phyloP scores from a whole-genome alignment of 148 eudicot species.

The Silene uniflora region DNA sequence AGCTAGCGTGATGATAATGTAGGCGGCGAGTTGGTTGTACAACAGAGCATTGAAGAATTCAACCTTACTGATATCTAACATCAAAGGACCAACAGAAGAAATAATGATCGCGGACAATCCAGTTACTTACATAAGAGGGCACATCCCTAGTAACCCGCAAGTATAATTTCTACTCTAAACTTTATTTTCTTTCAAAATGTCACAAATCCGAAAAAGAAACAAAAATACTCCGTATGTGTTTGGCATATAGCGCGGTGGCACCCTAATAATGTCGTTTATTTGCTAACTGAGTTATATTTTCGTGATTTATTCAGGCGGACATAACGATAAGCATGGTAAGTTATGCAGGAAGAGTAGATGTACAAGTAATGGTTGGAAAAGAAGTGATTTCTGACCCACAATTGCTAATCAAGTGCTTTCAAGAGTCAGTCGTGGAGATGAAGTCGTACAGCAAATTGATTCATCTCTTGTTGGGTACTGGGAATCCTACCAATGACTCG shows the following conservation, averaged over 20 bases:
- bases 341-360: constrained; percentile 22
- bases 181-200: not conserved
- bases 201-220: no score
- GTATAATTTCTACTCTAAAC: not conserved
- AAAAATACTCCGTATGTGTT: no score
- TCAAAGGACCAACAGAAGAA: constrained; percentile 27
- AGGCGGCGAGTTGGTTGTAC: constrained; percentile 27
- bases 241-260: no score
- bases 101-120: constrained; percentile 28
- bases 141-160: constrained; percentile 17
- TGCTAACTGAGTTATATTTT: not conserved
- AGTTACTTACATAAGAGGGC: constrained; percentile 23
- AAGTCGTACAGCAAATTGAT: constrained; percentile 12
- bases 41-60: constrained; percentile 13
- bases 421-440: constrained; percentile 16
- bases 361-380: constrained; percentile 28
- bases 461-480: constrained; percentile 5
- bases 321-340: constrained; percentile 26
- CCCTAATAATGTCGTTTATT: not conserved
- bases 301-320: constrained; percentile 2
- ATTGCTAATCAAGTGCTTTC: constrained; percentile 18
- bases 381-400: constrained; percentile 19
- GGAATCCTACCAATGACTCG: not conserved
- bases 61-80: constrained; percentile 26
- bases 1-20: not conserved